Percentiles rank a stretch among this genome's conserved stretches.
These are phyloP conservation scores for Vararia minispora DNA, from an alignment of 768 basidiomycete genomes.

Conservation along the genomic window DNA sequence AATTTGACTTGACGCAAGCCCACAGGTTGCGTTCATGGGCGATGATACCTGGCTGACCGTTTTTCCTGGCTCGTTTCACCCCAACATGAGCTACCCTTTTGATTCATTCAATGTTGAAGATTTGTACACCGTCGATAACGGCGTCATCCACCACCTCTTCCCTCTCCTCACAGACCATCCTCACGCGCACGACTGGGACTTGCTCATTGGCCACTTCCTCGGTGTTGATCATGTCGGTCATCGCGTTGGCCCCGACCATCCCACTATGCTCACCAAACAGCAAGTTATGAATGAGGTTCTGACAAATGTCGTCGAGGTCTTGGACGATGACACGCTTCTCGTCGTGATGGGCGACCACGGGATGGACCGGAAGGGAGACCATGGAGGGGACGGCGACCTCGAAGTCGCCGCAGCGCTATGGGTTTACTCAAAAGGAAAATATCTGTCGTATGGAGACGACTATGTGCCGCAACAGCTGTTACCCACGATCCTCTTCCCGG, in stretches of 20 bases:
- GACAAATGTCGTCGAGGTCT: slow-evolving; percentile 49
- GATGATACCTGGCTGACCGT: slow-evolving; percentile 95
- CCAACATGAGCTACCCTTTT: slow-evolving; percentile 71
- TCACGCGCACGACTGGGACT: slow-evolving; percentile 54
- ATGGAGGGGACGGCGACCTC: slow-evolving; percentile 80
- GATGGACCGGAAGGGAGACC: slow-evolving; percentile 91
- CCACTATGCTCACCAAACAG: slow-evolving; percentile 77
- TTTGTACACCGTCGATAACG: slow-evolving; percentile 88
- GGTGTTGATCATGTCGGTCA: slow-evolving; percentile 98
- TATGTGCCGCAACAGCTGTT: slow-evolving; percentile 39
- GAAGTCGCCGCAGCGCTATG: slow-evolving; percentile 85
- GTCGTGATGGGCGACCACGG: slow-evolving; percentile 95
- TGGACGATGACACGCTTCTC: slow-evolving; percentile 85
- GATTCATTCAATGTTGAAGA: slow-evolving; percentile 99
- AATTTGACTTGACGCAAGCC: too few relatives aligned
- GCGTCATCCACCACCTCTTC: slow-evolving; percentile 76
- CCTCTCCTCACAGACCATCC: slow-evolving; percentile 49
- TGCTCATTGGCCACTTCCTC: slow-evolving; percentile 86
- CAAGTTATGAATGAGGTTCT: slow-evolving; percentile 82
- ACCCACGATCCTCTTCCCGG: slow-evolving; percentile 50
- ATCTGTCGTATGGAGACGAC: slow-evolving; percentile 27
- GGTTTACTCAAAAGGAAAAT: slow-evolving; percentile 77
- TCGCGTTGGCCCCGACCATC: slow-evolving; percentile 82
- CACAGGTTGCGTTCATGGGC: slow-evolving; percentile 82
- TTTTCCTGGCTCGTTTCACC: slow-evolving; percentile 66